Evolutionary conservation across 2,329 filamentous ascomycete species (phyloP).

Genomic region (Trichoderma cornu-damae): DNA sequence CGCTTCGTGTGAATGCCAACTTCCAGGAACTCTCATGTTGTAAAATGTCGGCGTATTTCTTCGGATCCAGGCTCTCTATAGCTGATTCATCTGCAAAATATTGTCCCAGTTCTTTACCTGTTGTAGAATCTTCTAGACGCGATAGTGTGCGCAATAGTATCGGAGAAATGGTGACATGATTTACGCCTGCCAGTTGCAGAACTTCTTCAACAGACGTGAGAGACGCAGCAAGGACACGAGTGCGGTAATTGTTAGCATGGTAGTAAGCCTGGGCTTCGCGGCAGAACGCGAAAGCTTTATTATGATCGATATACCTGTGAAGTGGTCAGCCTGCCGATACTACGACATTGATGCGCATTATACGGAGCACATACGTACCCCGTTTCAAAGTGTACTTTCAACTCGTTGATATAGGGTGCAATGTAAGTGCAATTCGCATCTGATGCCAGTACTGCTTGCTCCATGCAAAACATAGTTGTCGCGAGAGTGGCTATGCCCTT

Average conservation of each 20-base stretch:
- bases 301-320: conserved; percentile 42
- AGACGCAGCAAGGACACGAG: conserved; percentile 52
- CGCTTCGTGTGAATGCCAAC: conserved; percentile 46
- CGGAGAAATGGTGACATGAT: conserved; percentile 56
- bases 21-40: conserved; percentile 37
- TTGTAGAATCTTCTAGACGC: conserved; percentile 30
- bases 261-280: conserved; percentile 51
- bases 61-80: not conserved
- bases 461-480: conserved; percentile 58
- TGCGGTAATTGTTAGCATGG: conserved; percentile 36
- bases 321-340: not conserved
- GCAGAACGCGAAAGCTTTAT: conserved; percentile 48
- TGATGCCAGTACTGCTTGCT: conserved; percentile 54
- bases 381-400: conserved; percentile 56
- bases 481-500: conserved; percentile 54
- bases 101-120: not conserved
- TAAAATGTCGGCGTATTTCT: not conserved
- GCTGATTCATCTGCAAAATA: not conserved
- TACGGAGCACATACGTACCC: conserved; percentile 38
- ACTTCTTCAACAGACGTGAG: conserved; percentile 54
- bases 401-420: conserved; percentile 61
- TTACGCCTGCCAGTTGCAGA: conserved; percentile 51
- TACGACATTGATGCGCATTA: conserved; percentile 11
- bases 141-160: conserved; percentile 45
- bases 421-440: conserved; percentile 57